A percentile compares a stretch with the other conserved stretches of the same genome.
These are phyloP conservation scores for Pulicaria dysenterica DNA, from an alignment of 129 eudicot species.

Conservation along the genomic window DNA sequence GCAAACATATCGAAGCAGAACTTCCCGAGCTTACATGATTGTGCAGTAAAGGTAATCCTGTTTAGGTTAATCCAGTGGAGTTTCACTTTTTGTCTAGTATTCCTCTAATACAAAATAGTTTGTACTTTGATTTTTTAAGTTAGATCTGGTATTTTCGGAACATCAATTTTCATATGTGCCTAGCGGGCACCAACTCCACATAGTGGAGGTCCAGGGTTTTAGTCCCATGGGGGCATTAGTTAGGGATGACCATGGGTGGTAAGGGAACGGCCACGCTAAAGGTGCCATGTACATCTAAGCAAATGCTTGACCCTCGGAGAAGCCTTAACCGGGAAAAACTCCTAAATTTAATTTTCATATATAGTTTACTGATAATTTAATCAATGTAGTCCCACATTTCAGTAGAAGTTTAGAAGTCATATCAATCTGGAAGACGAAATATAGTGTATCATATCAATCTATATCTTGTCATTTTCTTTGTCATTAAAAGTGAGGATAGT, in stretches of 20 bases:
- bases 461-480: neutral
- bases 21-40: conserved; percentile 75
- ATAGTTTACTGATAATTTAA: too few relatives aligned
- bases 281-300: too few relatives aligned
- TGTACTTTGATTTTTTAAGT: neutral
- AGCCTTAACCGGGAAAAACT: too few relatives aligned
- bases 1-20: conserved; percentile 77
- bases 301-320: too few relatives aligned
- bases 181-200: too few relatives aligned
- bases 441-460: conserved; percentile 7
- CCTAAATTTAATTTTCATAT: too few relatives aligned
- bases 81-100: neutral
- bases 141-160: neutral
- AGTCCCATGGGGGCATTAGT: too few relatives aligned
- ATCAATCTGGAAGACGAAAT: conserved; percentile 17
- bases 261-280: too few relatives aligned
- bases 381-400: neutral
- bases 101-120: neutral
- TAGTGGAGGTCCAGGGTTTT: too few relatives aligned
- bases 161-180: neutral
- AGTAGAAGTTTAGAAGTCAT: conserved; percentile 9
- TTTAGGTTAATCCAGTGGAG: conserved; percentile 12
- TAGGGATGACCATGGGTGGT: too few relatives aligned
- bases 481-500: neutral
- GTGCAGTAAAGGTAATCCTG: conserved; percentile 69